These are phyloP conservation scores for Prinsepia uniflora DNA, from an alignment of 306 rosid genomes.

Conservation along the genomic window DNA sequence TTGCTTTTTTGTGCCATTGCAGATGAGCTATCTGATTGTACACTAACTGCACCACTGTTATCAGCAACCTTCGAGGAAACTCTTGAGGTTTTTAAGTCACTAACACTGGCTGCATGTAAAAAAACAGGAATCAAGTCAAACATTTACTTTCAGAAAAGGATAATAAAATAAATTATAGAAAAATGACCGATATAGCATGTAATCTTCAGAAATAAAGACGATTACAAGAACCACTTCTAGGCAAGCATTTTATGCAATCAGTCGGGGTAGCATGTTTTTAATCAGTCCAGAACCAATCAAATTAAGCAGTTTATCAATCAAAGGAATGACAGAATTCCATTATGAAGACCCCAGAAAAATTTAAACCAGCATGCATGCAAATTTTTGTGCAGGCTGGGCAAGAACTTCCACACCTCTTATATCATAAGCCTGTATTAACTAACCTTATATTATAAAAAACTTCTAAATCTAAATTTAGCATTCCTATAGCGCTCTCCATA, in stretches of 20 bases:
- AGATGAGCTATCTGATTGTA: slow-evolving; percentile 36
- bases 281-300: slow-evolving; percentile 9
- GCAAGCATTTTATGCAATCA: neutral
- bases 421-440: neutral
- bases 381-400: neutral
- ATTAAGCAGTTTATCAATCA: neutral
- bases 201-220: neutral
- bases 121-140: slow-evolving; percentile 11
- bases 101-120: slow-evolving; percentile 42
- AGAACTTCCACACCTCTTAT: neutral
- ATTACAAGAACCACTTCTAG: neutral
- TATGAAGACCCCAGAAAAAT: slow-evolving; percentile 7
- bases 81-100: slow-evolving; percentile 37
- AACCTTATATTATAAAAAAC: neutral
- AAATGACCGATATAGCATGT: neutral
- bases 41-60: slow-evolving; percentile 29
- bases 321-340: neutral
- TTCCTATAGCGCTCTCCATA: neutral
- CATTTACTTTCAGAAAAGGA: neutral
- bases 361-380: neutral
- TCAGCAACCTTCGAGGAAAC: slow-evolving; percentile 33
- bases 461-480: neutral
- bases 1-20: slow-evolving; percentile 29
- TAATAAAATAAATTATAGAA: neutral
- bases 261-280: neutral